These are phyloP conservation scores for Nidula niveotomentosa DNA, from an alignment of 1,284 basidiomycete species.

Conservation along the genomic window DNA sequence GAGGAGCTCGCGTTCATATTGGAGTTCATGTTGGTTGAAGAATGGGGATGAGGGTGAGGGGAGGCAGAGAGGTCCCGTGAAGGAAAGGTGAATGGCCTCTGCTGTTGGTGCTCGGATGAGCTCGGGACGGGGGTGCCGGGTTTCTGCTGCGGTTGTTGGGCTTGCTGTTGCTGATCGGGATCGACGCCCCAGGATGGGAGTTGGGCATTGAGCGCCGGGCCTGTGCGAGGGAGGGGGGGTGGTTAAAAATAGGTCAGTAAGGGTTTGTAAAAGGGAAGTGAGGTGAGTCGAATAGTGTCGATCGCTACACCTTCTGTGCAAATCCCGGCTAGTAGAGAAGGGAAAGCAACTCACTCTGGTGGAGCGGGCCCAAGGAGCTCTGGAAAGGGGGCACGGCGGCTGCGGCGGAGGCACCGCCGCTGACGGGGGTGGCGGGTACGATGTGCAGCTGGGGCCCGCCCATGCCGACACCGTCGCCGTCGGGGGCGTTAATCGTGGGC, in stretches of 20 bases:
- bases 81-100: neutral
- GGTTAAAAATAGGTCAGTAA: neutral
- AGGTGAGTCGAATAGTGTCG: neutral
- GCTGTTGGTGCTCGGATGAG: neutral
- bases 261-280: neutral
- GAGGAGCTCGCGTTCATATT: too few species aligned
- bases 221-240: neutral
- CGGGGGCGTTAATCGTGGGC: constrained; percentile 68
- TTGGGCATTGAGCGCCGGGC: neutral
- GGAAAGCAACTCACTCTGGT: constrained; percentile 43
- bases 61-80: neutral
- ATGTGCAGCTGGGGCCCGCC: constrained; percentile 66
- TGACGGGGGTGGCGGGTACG: constrained; percentile 79
- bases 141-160: neutral
- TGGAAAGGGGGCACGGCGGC: constrained; percentile 43
- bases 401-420: constrained; percentile 50
- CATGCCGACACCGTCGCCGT: constrained; percentile 38
- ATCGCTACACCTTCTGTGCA: neutral
- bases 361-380: neutral
- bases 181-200: constrained; percentile 1
- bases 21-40: too few species aligned
- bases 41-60: neutral
- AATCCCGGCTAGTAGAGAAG: neutral
- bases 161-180: constrained; percentile 4
- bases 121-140: too few species aligned